Conservation (phyloP, 73 alveolate species). For the Loxodes magnus region DNA sequence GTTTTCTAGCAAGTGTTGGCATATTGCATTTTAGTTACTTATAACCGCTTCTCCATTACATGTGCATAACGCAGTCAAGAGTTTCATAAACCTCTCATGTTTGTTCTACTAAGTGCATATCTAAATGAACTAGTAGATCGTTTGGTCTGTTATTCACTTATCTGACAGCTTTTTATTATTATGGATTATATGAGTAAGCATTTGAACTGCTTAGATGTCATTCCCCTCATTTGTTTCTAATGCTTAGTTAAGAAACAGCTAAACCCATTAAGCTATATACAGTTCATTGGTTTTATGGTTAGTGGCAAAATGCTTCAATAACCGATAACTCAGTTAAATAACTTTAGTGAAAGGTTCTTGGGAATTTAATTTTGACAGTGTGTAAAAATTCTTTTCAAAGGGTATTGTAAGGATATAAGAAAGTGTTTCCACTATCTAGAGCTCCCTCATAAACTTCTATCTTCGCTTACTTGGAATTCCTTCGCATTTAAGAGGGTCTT, state of each 20-base stretch:
- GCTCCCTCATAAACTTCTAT: too few relatives aligned
- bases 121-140: conserved; percentile 22
- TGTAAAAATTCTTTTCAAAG: too few relatives aligned
- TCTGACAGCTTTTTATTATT: conserved; percentile 33
- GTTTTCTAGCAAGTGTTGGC: conserved; percentile 8
- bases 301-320: conserved; percentile 27
- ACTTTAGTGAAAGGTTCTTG: too few relatives aligned
- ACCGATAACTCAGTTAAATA: conserved; percentile 17
- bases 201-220: conserved; percentile 27
- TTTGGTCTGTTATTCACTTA: conserved; percentile 19
- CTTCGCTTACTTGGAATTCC: too few relatives aligned
- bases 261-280: conserved; percentile 41
- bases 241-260: conserved; percentile 34
- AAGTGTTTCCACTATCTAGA: too few relatives aligned
- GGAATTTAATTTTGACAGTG: too few relatives aligned
- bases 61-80: conserved; percentile 38
- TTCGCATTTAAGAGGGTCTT: too few relatives aligned
- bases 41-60: conserved; percentile 32
- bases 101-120: conserved; percentile 29
- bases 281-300: conserved; percentile 37
- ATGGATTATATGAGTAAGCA: conserved; percentile 29
- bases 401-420: too few relatives aligned
- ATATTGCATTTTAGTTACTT: conserved; percentile 23
- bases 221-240: conserved; percentile 19
- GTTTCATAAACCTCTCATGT: conserved; percentile 23